Percentiles rank a stretch among this genome's conserved stretches.
phyloP scores from a whole-genome alignment of 768 basidiomycete genomes.

The Lactifluus volemus region DNA sequence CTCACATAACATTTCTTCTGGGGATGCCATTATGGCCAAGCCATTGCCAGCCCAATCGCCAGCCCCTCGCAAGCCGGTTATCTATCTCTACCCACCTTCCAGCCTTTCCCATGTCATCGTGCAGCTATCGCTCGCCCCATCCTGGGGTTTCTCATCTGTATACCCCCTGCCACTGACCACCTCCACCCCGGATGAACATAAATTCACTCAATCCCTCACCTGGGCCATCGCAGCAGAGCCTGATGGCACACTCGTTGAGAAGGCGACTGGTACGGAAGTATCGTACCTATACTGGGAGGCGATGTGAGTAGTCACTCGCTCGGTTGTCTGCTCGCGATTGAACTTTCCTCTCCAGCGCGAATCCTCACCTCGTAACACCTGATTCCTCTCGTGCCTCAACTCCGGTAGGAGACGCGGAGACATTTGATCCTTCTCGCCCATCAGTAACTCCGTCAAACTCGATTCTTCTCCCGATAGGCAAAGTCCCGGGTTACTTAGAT shows the following conservation, averaged over 20 bases:
- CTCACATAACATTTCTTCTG: not conserved
- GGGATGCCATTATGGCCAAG: not conserved
- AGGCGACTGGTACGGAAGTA: conserved; percentile 2
- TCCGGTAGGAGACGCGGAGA: not conserved
- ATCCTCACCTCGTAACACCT: not conserved
- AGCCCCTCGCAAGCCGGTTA: not conserved
- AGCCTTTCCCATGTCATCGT: conserved; percentile 3
- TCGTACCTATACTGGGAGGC: not conserved
- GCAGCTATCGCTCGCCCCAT: not conserved
- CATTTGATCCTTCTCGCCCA: conserved; percentile 7
- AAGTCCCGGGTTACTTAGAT: conserved; percentile 32
- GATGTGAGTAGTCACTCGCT: not conserved
- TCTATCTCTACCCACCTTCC: conserved; percentile 7
- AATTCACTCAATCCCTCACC: not conserved
- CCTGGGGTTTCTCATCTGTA: conserved; percentile 5
- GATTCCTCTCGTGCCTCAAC: not conserved
- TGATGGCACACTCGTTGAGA: conserved; percentile 3
- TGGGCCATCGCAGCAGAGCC: not conserved
- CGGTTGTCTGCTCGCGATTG: too few relatives aligned
- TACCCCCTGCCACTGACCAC: not conserved
- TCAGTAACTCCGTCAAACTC: not conserved
- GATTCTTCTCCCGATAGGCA: conserved; percentile 22
- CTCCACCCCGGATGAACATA: not conserved
- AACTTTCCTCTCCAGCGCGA: not conserved
- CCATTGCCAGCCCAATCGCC: not conserved